Percentiles rank a stretch among this genome's conserved stretches.
Evolutionary conservation across 768 basidiomycete genomes (phyloP).

Genomic region (Daedalea quercina): DNA sequence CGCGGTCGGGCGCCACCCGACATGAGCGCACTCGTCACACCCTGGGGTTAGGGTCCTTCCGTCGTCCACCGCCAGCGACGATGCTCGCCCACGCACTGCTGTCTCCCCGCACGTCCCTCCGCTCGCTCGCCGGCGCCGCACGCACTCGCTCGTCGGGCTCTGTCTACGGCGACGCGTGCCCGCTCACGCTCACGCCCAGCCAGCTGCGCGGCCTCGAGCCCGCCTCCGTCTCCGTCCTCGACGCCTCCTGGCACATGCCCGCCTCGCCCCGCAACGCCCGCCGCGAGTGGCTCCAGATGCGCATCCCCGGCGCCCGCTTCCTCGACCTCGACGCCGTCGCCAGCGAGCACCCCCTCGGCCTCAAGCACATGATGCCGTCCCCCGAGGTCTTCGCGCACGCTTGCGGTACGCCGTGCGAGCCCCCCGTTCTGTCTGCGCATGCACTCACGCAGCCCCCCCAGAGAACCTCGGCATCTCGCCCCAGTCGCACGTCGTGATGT

Average conservation of each 20-base stretch:
- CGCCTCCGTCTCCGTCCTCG: constrained; percentile 44
- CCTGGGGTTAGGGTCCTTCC: constrained; percentile 10
- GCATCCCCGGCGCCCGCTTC: constrained; percentile 12
- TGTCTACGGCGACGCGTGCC: constrained; percentile 28
- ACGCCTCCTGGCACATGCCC: constrained; percentile 95
- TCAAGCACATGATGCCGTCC: constrained; percentile 93
- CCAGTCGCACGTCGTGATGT: constrained; percentile 80
- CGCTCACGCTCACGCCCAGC: constrained; percentile 47
- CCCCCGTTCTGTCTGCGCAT: background rate
- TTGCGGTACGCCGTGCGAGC: constrained; percentile 52
- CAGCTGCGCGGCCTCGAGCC: constrained; percentile 33
- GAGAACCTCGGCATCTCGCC: constrained; percentile 69
- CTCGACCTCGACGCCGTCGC: constrained; percentile 24
- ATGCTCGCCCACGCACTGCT: background rate
- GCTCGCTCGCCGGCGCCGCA: background rate
- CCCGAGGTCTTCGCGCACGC: constrained; percentile 65
- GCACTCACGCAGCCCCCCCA: constrained; percentile 19
- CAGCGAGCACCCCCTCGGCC: constrained; percentile 63
- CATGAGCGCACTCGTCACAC: background rate
- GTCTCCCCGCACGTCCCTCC: background rate
- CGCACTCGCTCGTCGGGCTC: constrained; percentile 13
- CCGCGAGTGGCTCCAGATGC: constrained; percentile 8
- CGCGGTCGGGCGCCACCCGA: background rate
- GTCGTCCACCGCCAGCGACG: background rate
- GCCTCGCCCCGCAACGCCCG: constrained; percentile 69